Conservation (phyloP, 179 eudicot species). For the Pouteria campechiana region DNA sequence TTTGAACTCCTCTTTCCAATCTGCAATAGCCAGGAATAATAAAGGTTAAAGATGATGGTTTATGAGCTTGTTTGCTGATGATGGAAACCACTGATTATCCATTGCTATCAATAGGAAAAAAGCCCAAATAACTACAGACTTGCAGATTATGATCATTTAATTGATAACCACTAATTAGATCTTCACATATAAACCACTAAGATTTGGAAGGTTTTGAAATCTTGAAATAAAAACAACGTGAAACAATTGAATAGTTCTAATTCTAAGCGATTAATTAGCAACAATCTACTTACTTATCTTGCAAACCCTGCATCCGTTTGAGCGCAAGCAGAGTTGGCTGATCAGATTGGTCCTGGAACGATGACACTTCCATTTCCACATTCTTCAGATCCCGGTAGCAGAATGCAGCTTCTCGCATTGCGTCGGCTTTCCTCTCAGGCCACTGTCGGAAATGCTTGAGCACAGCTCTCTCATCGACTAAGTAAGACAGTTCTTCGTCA, state of each 20-base stretch:
- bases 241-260: too few species aligned
- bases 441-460: conserved; percentile 74
- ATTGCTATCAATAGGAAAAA: too few species aligned
- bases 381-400: conserved; percentile 40
- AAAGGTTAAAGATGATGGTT: too few species aligned
- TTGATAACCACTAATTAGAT: too few species aligned
- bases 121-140: too few species aligned
- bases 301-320: conserved; percentile 40
- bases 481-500: conserved; percentile 56
- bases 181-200: too few species aligned
- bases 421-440: conserved; percentile 87
- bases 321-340: conserved; percentile 28
- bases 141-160: too few species aligned
- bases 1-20: conserved; percentile 38
- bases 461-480: conserved; percentile 88
- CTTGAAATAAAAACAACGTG: neutral
- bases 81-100: too few species aligned
- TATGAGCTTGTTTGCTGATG: too few species aligned
- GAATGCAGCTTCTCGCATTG: conserved; percentile 60
- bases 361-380: conserved; percentile 35
- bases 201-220: neutral
- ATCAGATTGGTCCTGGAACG: conserved; percentile 34
- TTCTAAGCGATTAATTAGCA: too few species aligned
- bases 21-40: conserved; percentile 25
- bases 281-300: conserved; percentile 85